These are phyloP conservation scores for Veloporphyrellus conicus DNA, from an alignment of 1,284 basidiomycete genomes.

Conservation along the genomic window DNA sequence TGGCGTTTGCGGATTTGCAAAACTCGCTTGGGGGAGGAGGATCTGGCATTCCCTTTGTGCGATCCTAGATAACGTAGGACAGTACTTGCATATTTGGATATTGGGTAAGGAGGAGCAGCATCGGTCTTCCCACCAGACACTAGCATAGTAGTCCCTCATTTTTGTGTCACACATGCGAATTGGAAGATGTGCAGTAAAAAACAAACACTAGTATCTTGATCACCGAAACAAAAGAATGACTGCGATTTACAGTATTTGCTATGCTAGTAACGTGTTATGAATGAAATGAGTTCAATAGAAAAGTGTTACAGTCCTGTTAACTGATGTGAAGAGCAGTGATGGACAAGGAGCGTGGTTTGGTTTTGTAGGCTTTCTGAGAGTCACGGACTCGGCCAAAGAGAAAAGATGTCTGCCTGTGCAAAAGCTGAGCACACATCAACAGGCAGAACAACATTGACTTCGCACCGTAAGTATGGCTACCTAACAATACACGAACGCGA, in stretches of 20 bases:
- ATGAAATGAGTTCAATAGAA: slow-evolving; percentile 15
- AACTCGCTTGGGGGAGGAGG: slow-evolving; percentile 34
- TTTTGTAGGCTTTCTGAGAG: slow-evolving; percentile 27
- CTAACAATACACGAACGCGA: slow-evolving; percentile 48
- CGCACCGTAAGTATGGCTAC: slow-evolving; percentile 48
- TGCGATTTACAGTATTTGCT: slow-evolving; percentile 28
- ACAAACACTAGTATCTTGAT: slow-evolving; percentile 16
- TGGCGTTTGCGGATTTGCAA: slow-evolving; percentile 71
- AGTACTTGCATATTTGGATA: neutral
- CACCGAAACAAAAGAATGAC: slow-evolving; percentile 29
- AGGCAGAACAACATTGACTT: slow-evolving; percentile 36
- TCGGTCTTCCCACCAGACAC: neutral
- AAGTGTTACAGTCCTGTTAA: slow-evolving; percentile 30
- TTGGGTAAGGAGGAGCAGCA: neutral
- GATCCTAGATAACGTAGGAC: slow-evolving; percentile 8
- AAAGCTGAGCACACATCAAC: slow-evolving; percentile 21
- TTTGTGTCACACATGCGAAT: slow-evolving; percentile 14
- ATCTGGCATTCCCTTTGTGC: slow-evolving; percentile 12
- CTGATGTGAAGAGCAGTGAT: slow-evolving; percentile 15
- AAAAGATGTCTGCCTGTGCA: slow-evolving; percentile 13
- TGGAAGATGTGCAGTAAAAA: slow-evolving; percentile 25
- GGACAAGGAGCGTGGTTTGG: slow-evolving; percentile 26
- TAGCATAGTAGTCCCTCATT: slow-evolving; percentile 10
- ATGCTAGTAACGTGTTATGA: slow-evolving; percentile 28
- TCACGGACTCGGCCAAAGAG: slow-evolving; percentile 25